phyloP scores from a whole-genome alignment of 495 filamentous ascomycete genomes.

The Aspergillus indologenus region DNA sequence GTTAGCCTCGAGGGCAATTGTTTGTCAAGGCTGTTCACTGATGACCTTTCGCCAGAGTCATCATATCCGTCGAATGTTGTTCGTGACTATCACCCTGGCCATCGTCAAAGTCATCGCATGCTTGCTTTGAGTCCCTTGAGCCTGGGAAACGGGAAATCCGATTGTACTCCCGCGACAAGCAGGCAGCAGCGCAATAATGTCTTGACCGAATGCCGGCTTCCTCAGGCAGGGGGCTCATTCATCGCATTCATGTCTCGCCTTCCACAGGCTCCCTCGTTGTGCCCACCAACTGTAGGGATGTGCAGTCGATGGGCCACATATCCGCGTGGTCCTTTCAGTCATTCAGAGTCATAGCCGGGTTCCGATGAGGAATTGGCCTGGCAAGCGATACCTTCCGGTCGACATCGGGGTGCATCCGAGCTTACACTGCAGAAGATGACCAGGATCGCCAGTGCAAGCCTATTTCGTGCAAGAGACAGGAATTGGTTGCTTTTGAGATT shows the following conservation, averaged over 20 bases:
- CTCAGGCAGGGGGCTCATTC: background rate
- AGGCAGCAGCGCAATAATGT: background rate
- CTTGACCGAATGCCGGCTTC: background rate
- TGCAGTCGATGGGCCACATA: background rate
- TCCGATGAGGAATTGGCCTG: background rate
- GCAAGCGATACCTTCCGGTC: slow-evolving; percentile 1
- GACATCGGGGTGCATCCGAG: background rate
- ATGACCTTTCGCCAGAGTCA: background rate
- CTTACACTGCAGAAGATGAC: slow-evolving; percentile 1
- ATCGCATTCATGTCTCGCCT: background rate
- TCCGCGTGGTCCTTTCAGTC: background rate
- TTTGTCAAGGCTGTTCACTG: background rate
- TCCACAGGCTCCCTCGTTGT: background rate
- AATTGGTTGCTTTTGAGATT: background rate
- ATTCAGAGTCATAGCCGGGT: background rate
- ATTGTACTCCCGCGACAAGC: background rate
- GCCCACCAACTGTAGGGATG: background rate
- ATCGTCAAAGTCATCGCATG: background rate
- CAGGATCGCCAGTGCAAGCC: background rate
- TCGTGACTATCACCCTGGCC: background rate
- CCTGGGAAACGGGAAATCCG: background rate
- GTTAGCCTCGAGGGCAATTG: background rate
- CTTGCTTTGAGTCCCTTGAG: too few species aligned
- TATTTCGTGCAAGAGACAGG: too few species aligned
- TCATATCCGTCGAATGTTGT: too few species aligned